These are phyloP conservation scores for Vachellia collinsii DNA, from an alignment of 306 rosid genomes.

Conservation along the genomic window DNA sequence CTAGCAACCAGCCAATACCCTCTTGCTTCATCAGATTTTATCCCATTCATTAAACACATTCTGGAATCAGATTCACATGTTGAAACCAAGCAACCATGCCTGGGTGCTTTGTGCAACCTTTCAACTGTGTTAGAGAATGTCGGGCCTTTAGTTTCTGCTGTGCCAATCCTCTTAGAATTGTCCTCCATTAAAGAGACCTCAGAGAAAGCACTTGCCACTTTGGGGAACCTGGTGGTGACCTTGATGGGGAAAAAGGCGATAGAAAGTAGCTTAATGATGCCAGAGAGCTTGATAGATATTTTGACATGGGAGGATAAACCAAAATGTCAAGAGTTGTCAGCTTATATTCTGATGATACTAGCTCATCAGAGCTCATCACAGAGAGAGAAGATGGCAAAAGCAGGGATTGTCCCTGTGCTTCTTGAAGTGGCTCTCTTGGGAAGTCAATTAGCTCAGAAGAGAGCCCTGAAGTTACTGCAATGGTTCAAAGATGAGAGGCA, in stretches of 20 bases:
- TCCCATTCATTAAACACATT: slow-evolving; percentile 54
- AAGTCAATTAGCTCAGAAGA: slow-evolving; percentile 79
- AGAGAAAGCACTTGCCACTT: slow-evolving; percentile 76
- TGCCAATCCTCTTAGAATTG: slow-evolving; percentile 55
- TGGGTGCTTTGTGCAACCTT: slow-evolving; percentile 69
- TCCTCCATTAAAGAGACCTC: slow-evolving; percentile 52
- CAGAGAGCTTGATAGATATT: slow-evolving; percentile 64
- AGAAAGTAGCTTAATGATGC: slow-evolving; percentile 65
- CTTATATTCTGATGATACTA: slow-evolving; percentile 81
- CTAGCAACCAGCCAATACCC: slow-evolving; percentile 67
- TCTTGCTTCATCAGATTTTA: slow-evolving; percentile 54
- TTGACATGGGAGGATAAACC: slow-evolving; percentile 89
- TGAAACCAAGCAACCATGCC: slow-evolving; percentile 58
- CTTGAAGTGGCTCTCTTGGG: slow-evolving; percentile 85
- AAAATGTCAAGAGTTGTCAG: slow-evolving; percentile 80
- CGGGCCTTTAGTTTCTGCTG: slow-evolving; percentile 60
- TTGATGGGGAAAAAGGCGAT: slow-evolving; percentile 79
- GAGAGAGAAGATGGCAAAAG: slow-evolving; percentile 70
- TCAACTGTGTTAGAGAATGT: slow-evolving; percentile 77
- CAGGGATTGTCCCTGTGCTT: slow-evolving; percentile 73
- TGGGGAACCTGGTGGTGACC: slow-evolving; percentile 84
- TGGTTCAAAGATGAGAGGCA: slow-evolving; percentile 91
- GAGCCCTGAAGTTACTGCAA: slow-evolving; percentile 80
- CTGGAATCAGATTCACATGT: slow-evolving; percentile 49
- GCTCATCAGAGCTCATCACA: slow-evolving; percentile 89